A percentile compares a stretch with the other conserved stretches of the same genome.
These are phyloP conservation scores for Podospora anserina DNA, from an alignment of 495 filamentous ascomycete species.

Conservation along the genomic window DNA sequence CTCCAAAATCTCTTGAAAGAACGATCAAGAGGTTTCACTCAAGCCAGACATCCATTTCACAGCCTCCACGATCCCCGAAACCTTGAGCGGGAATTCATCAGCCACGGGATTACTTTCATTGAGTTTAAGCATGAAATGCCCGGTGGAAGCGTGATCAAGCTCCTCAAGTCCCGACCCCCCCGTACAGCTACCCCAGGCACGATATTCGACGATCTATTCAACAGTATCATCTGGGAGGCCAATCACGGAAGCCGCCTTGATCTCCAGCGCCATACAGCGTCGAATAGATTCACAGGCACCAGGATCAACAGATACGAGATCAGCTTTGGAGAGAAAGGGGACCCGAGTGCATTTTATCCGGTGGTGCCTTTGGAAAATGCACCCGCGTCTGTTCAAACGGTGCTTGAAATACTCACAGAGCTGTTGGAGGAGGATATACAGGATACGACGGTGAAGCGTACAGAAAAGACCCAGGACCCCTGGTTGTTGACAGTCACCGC, in stretches of 20 bases:
- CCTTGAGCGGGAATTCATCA: background rate
- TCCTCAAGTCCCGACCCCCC: background rate
- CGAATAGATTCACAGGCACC: background rate
- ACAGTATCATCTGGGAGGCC: background rate
- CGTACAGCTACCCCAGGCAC: conserved; percentile 1
- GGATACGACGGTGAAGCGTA: background rate
- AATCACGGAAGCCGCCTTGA: background rate
- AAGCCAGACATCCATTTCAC: background rate
- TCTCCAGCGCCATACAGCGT: background rate
- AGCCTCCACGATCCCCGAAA: background rate
- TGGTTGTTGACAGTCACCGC: background rate
- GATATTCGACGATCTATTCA: conserved; percentile 6
- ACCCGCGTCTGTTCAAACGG: background rate
- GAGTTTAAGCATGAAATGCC: background rate
- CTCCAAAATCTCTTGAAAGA: background rate
- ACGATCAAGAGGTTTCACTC: background rate
- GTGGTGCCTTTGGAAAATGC: background rate
- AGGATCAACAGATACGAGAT: conserved; percentile 6
- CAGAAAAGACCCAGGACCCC: background rate
- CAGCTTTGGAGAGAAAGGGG: background rate
- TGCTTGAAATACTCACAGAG: background rate
- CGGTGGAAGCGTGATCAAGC: background rate
- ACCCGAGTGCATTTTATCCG: background rate
- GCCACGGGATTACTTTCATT: background rate
- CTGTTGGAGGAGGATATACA: background rate